These are phyloP conservation scores for Mycena amicta DNA, from an alignment of 768 basidiomycete genomes.

Conservation along the genomic window DNA sequence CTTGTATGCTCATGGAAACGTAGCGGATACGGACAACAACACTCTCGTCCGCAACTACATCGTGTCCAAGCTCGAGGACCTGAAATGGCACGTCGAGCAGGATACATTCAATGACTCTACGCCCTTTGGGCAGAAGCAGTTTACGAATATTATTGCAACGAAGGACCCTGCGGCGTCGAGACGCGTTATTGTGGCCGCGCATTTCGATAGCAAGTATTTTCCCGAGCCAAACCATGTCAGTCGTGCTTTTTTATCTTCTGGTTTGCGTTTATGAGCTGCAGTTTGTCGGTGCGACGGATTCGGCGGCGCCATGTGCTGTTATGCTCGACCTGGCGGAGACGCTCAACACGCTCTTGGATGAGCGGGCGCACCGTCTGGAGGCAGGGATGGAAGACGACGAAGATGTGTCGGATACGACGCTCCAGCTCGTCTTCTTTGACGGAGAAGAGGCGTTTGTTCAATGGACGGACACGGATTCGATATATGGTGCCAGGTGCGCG, in stretches of 20 bases:
- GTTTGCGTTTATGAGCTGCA: conserved; percentile 33
- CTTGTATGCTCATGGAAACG: conserved; percentile 8
- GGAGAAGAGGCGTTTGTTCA: conserved; percentile 94
- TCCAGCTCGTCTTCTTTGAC: conserved; percentile 95
- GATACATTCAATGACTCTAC: conserved; percentile 80
- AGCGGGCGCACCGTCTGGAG: conserved; percentile 55
- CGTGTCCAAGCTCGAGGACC: conserved; percentile 61
- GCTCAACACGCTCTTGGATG: conserved; percentile 70
- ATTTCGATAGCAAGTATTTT: conserved; percentile 93
- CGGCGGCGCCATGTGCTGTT: conserved; percentile 93
- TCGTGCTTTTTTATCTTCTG: conserved; percentile 1
- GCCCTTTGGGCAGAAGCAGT: conserved; percentile 76
- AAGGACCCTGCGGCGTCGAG: conserved; percentile 86
- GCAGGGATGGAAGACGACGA: conserved; percentile 68
- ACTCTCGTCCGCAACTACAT: conserved; percentile 85
- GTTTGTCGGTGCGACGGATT: conserved; percentile 98
- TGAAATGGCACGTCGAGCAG: conserved; percentile 88
- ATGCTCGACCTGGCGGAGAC: conserved; percentile 90
- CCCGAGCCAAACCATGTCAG: conserved; percentile 73
- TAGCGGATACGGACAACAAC: conserved; percentile 75
- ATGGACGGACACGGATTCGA: conserved; percentile 89
- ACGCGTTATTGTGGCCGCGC: conserved; percentile 86
- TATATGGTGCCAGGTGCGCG: conserved; percentile 89
- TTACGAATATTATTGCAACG: conserved; percentile 93
- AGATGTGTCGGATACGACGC: conserved; percentile 77